Evolutionary conservation across 257 asterid species (phyloP).

Genomic region (Handroanthus guayacan): DNA sequence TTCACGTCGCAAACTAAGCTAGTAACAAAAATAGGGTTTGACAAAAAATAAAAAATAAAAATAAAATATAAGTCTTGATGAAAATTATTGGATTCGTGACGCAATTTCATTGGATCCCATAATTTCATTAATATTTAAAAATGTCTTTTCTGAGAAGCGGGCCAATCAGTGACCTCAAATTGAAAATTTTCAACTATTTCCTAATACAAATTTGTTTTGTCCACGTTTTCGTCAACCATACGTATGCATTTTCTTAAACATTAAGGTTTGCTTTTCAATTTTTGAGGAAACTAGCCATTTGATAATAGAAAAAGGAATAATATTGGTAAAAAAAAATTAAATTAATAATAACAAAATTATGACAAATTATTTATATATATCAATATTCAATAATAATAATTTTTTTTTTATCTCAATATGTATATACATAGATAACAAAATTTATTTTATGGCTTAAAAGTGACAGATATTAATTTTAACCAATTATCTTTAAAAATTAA

Average conservation of each 20-base stretch:
- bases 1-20: no score
- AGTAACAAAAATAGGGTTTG: slow-evolving; percentile 37
- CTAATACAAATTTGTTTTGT: neutral
- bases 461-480: no score
- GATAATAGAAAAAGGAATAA: neutral
- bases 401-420: no score
- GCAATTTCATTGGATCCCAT: slow-evolving; percentile 41
- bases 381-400: no score
- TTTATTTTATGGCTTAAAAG: no score
- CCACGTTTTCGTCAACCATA: no score
- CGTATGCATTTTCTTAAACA: no score
- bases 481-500: no score
- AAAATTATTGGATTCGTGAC: slow-evolving; percentile 38
- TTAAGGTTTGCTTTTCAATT: neutral
- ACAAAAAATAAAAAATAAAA: slow-evolving; percentile 10
- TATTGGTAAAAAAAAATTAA: no score
- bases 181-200: neutral
- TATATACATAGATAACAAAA: no score
- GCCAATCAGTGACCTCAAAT: slow-evolving; percentile 20
- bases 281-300: neutral
- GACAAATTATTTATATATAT: no score
- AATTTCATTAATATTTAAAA: neutral
- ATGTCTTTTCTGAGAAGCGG: slow-evolving; percentile 17
- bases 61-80: slow-evolving; percentile 18
- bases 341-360: no score